Conservation (phyloP, 2,329 filamentous ascomycete species). For the Akanthomyces lecanii region DNA sequence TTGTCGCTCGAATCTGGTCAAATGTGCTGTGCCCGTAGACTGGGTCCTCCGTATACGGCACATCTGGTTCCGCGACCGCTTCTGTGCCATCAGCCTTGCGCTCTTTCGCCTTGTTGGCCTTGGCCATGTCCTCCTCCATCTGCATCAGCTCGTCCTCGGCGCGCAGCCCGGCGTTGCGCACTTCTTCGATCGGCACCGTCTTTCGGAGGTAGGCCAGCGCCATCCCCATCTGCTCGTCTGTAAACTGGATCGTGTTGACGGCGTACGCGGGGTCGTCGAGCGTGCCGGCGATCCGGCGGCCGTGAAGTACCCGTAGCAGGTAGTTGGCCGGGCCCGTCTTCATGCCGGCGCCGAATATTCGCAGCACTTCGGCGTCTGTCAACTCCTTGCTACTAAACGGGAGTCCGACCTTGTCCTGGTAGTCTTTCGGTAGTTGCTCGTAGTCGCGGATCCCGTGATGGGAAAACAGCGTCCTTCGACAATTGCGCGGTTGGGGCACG, state of each 20-base stretch:
- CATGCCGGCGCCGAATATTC: conserved; percentile 49
- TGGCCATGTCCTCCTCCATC: conserved; percentile 40
- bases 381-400: conserved; percentile 50
- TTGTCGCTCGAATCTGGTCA: conserved; percentile 53
- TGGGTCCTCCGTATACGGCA: conserved; percentile 36
- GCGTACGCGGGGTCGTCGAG: conserved; percentile 54
- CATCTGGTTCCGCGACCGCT: conserved; percentile 21
- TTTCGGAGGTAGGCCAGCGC: conserved; percentile 54
- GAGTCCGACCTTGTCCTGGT: conserved; percentile 53
- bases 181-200: conserved; percentile 54
- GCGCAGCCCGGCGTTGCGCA: conserved; percentile 55
- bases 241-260: conserved; percentile 44
- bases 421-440: conserved; percentile 53
- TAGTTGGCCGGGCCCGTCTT: conserved; percentile 44
- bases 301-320: conserved; percentile 56
- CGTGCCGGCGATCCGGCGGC: conserved; percentile 59
- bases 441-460: conserved; percentile 47
- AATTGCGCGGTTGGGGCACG: neutral
- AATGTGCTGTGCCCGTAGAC: conserved; percentile 55
- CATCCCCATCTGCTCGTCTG: conserved; percentile 36
- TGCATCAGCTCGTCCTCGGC: conserved; percentile 59
- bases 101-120: conserved; percentile 23
- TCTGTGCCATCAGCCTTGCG: conserved; percentile 23
- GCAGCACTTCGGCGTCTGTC: conserved; percentile 40
- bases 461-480: conserved; percentile 33